Evolutionary conservation across 2,329 filamentous ascomycete genomes (phyloP), one percentile per base, ranked within the genome.

Genomic region (Hypoxylon sp.): DNA sequence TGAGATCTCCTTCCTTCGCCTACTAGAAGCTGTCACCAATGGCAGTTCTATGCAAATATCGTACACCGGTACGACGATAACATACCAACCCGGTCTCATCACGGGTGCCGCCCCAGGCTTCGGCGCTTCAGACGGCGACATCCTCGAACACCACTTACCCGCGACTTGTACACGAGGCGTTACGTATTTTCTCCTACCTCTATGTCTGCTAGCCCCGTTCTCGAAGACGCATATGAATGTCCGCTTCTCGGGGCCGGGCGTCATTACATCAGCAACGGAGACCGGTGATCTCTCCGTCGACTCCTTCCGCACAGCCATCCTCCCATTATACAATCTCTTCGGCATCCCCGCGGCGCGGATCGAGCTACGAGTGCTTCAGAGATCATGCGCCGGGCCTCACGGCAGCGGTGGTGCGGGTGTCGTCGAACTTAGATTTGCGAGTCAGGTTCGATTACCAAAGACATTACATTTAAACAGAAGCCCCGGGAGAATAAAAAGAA

Each of bases 1-100:
- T 82, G 96, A 99, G 81, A 90, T 98, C 74, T 98, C 96, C 48
- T 95, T 99, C 79, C 87, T 99, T 30, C 94, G 96, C 61, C 91
- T 99, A 16, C 89, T 99, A 75, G 96, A 98, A 79, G 87, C 93
- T 71, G 86, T 99, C 73, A 99, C 96, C 75, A 99, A 99, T 83
- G 96, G 96, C 80, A 92, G 92, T 61, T 89, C 91, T 59, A 93
- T 98, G 81, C 94, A 97, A 75, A 97, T 99, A 72, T 97, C 93
- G 9, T 96, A 97, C 81, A 97, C 93, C 1, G 96, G 96, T 76
- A 98, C 96, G 0, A 94, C 93, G 0, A 87, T 99, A 59, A 90
- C 94, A 36, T 99, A 96, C 81, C 91, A 92, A 70, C 96, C 96
- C 0, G 96, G 96, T 33, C 84, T 99, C 40, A 96, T 99, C 74